Evolutionary conservation across 2,329 filamentous ascomycete species (phyloP), one percentile per base, ranked within the genome.

Genomic region (Colletotrichum gloeosporioides): DNA sequence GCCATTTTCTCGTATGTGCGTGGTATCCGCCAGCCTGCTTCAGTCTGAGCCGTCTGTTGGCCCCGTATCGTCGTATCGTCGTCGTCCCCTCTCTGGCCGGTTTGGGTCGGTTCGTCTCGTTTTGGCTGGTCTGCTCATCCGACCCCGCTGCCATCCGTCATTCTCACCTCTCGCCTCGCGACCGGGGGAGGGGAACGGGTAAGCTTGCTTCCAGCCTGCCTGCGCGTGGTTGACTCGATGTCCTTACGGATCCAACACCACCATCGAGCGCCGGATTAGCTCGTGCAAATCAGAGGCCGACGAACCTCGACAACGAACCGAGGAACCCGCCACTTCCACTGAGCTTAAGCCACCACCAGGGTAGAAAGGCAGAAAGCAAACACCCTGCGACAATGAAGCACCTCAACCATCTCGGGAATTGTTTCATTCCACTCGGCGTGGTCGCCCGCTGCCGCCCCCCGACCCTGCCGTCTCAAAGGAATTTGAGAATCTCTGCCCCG

Each of bases 381-480:
- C 39, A 65, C 39, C 61, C 39, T 73, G 70, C 59, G 64, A 76
- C 73, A 68, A 64, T 69, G 44, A 64, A 73, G 57, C 64, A 64
- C 15, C 59, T 27, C 57, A 44, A 32, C 63, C 73, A 65, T 36
- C 13, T 64, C 70, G 49, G 70, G 16, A 73, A 73, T 57, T 76
- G 64, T 76, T 76, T 76, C 70, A 68, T 76, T 76, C 64, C 44
- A 49, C 49, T 64, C 39, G 63, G 34, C 31, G 16, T 55, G 29
- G 64, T 39, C 66, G 49, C 18, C 22, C 22, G 68, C 22, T 32
- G 53, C 62, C 69, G 49, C 66, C 34, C 44, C 34, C 53, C 53
- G 34, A 65, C 29, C 49, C 61, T 67, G 49, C 69, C 49, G 53
- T 70, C n/a, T 73, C 55, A 63, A 65, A 65, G 44, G 55, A 63